phyloP scores from a whole-genome alignment of 768 basidiomycete species.

The Suillus placidus region DNA sequence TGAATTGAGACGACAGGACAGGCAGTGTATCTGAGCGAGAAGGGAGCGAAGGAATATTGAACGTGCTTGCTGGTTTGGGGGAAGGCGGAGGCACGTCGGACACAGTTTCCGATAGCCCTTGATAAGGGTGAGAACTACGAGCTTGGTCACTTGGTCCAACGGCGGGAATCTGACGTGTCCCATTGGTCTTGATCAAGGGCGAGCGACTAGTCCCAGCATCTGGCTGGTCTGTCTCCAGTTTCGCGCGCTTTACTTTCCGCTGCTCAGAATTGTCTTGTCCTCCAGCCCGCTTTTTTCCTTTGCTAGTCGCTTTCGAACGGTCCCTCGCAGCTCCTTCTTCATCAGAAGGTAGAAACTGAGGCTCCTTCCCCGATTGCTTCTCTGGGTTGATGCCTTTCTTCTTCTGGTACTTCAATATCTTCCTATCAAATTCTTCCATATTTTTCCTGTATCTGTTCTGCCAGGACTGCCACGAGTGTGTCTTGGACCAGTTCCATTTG shows the following conservation, averaged over 20 bases:
- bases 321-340: not conserved
- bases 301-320: not conserved
- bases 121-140: not conserved
- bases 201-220: not conserved
- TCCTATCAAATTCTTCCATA: conserved; percentile 40
- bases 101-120: not conserved
- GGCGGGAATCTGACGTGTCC: not conserved
- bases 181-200: not conserved
- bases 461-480: conserved; percentile 66
- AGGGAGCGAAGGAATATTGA: not conserved
- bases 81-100: not conserved
- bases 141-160: not conserved
- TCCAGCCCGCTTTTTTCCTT: not conserved
- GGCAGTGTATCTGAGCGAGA: conserved; percentile 8
- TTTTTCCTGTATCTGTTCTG: conserved; percentile 60
- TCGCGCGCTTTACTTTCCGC: conserved; percentile 5
- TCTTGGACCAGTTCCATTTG: conserved; percentile 54
- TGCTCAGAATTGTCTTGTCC: not conserved
- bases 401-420: conserved; percentile 44
- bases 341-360: not conserved
- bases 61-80: not conserved
- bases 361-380: conserved; percentile 10
- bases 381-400: conserved; percentile 26
- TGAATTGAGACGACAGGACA: conserved; percentile 5
- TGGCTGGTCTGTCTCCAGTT: not conserved